Evolutionary conservation across 1,284 basidiomycete genomes (phyloP), one percentile per base, ranked within the genome.

Genomic region (Waitea zeae): DNA sequence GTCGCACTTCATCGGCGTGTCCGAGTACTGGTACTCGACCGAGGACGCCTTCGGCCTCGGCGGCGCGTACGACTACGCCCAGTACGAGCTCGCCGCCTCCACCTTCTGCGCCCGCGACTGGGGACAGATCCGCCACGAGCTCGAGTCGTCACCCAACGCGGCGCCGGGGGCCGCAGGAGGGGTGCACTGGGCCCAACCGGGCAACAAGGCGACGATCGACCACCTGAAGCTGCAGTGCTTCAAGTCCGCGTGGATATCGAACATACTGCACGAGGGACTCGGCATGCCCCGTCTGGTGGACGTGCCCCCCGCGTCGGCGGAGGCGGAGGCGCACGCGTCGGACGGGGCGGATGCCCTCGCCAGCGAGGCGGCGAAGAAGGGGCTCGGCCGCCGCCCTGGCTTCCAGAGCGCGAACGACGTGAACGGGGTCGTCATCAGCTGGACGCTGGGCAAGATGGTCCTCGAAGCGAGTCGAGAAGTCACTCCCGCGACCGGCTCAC

Each of bases 1-100:
- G 19, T 86, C 87, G 14, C 83, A 83, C 41, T 97, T 98, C 50
- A 96, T 99, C 44, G 95, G 95, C 3, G 80, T 98, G 20, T 93
- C 88, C 9, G 95, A 99, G 55, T 99, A 98, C 53, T 99, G 93
- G 92, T 98, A 96, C 58, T 96, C 92, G 18, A 87, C 90, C 4
- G 88, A 97, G 47, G 89, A 97, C 50, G 79, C 97, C 28, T 90
- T 97, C 44, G 84, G 83, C 3, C 67, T 96, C 2, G 93, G 92
- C 11, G 95, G 95, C 1, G 68, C 88, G 5, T 98, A 96, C 60
- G 86, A 98, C 52, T 93, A 87, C 53, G 83, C 89, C 15, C 80
- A 92, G 48, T 98, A 95, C 57, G 93, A 98, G 51, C 78, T 80
- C 34, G 86, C 89, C 3, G 95, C 95, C 19, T 70, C 74, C 15